Evolutionary conservation across 257 asterid species (phyloP), one percentile per base, ranked within the genome.

Genomic region (Vinca minor): DNA sequence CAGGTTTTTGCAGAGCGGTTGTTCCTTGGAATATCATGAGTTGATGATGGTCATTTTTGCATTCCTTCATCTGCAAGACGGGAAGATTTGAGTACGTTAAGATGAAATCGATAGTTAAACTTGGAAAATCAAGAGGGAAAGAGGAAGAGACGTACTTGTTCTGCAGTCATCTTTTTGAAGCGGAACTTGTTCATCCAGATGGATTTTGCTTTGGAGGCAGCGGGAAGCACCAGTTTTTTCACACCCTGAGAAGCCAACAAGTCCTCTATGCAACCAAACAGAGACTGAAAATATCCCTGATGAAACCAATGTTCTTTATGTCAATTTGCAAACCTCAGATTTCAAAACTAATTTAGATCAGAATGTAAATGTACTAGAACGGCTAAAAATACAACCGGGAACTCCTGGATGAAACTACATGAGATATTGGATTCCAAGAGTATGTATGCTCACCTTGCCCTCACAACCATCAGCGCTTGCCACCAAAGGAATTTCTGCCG

Each of bases 401-500:
- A 21, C 10, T n/a, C n/a, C n/a, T n/a, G n/a, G n/a, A n/a, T n/a
- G 52, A 34, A 26, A 26, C 31, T 20, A 61, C 5, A 38, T 32
- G 34, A 50, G 36, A 68, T 28, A 21, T 25, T 38, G 14, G 57
- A 55, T 38, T 28, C 47, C n/a, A 28, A 54, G 29, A 46, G n/a
- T 14, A 57, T 46, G n/a, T 14, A 32, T 25, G 35, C 74, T 31
- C 29, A 86, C 96, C 93, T 81, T 83, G 70, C 95, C 92, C 69
- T 88, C 93, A 67, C 58, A 75, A 42, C 70, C 75, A 18, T 67
- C 68, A 63, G 75, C 64, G 5, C 96, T 92, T 3, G 98, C 98
- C 56, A 88, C 98, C 32, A 92, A 70, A 18, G 98, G 98, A 45
- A 88, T 85, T 78, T 92, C 96, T 1, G 95, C 98, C 29, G 85